Evolutionary conservation across 805 yeast genomes (phyloP).

Genomic region (Maudiozyma turicensis): DNA sequence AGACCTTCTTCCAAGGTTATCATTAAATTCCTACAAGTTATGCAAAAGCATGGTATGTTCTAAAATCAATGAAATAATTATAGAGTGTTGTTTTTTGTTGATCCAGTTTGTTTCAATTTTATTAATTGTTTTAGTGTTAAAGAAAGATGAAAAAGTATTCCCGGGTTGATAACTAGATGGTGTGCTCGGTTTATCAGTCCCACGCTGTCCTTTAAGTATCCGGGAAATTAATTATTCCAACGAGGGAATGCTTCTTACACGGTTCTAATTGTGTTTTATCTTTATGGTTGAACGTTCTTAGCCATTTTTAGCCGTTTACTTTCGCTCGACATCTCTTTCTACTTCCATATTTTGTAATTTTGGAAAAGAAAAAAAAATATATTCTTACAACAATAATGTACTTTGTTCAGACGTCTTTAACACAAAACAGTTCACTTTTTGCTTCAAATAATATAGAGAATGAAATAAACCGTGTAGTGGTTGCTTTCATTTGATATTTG

Average conservation of each 20-base stretch:
- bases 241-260: slow-evolving; percentile 61
- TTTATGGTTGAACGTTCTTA: not conserved
- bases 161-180: slow-evolving; percentile 99
- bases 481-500: too few species aligned
- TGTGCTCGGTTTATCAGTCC: slow-evolving; percentile 68
- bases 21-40: slow-evolving; percentile 89
- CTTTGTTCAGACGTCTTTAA: too few species aligned
- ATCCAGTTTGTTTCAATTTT: not conserved
- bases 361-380: too few species aligned
- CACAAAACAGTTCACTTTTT: too few species aligned
- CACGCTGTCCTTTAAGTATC: slow-evolving; percentile 96
- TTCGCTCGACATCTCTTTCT: slow-evolving; percentile 45
- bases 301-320: slow-evolving; percentile 46
- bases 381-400: too few species aligned
- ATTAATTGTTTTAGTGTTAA: not conserved
- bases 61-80: not conserved
- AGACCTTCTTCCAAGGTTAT: slow-evolving; percentile 98
- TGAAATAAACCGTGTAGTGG: too few species aligned
- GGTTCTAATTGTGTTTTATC: slow-evolving; percentile 30
- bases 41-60: slow-evolving; percentile 83
- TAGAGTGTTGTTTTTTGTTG: not conserved
- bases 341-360: not conserved
- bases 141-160: slow-evolving; percentile 1
- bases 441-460: too few species aligned
- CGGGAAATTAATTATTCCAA: slow-evolving; percentile 54